phyloP scores from a whole-genome alignment of 805 yeast species.

The Candida andamanensis region DNA sequence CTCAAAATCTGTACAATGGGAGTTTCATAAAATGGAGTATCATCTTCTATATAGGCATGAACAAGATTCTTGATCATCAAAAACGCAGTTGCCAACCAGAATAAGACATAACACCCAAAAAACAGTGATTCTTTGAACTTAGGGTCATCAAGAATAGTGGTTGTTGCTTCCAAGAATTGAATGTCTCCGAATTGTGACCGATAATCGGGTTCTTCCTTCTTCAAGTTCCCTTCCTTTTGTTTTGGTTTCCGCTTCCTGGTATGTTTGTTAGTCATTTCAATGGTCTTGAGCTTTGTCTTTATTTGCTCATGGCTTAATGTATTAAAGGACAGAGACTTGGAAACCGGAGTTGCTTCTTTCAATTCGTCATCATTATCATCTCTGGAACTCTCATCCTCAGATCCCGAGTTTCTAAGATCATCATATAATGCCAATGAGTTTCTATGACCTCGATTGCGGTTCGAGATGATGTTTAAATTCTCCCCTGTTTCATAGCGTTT shows the following conservation, averaged over 20 bases:
- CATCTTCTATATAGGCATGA: constrained; percentile 44
- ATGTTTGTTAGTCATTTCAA: constrained; percentile 6
- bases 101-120: constrained; percentile 75
- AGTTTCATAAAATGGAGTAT: constrained; percentile 42
- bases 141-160: constrained; percentile 51
- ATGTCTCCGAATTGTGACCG: constrained; percentile 54
- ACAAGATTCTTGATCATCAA: constrained; percentile 49
- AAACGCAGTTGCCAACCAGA: constrained; percentile 66
- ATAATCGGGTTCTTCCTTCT: constrained; percentile 15
- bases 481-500: constrained; percentile 11
- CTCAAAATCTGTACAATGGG: constrained; percentile 55
- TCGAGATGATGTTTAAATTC: constrained; percentile 13
- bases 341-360: too few species aligned
- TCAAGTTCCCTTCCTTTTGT: constrained; percentile 8
- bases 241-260: constrained; percentile 1
- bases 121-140: constrained; percentile 45
- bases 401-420: constrained; percentile 4
- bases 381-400: constrained; percentile 3
- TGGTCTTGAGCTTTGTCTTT: constrained; percentile 7
- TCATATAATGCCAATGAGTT: constrained; percentile 14
- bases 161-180: constrained; percentile 33
- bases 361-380: too few species aligned
- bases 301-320: too few species aligned
- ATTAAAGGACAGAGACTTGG: too few species aligned
- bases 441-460: constrained; percentile 16